A percentile compares a stretch with the other conserved stretches of the same genome.
phyloP scores from a whole-genome alignment of 768 basidiomycete species.

The Scleroderma citrinum region DNA sequence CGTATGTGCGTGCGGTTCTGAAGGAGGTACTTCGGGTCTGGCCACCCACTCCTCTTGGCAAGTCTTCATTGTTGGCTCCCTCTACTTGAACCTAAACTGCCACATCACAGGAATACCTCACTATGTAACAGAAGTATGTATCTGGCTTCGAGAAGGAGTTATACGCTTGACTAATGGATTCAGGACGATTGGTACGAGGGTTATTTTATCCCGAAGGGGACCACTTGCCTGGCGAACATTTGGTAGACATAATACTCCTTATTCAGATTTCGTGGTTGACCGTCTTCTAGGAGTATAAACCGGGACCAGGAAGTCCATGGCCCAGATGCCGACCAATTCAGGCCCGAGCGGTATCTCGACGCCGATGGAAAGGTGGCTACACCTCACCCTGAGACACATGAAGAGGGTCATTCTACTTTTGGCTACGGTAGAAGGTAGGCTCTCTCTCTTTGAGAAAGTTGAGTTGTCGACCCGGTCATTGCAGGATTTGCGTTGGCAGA shows the following conservation, averaged over 20 bases:
- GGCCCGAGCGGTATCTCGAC: conserved; percentile 38
- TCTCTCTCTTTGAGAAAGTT: no score
- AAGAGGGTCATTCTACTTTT: conserved; percentile 24
- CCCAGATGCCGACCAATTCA: conserved; percentile 36
- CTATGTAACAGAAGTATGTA: no score
- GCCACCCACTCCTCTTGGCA: not conserved
- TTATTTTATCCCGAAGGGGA: conserved; percentile 18
- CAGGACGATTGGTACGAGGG: conserved; percentile 20
- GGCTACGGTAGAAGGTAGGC: conserved; percentile 23
- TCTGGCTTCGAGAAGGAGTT: not conserved
- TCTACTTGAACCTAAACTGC: no score
- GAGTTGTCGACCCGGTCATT: not conserved
- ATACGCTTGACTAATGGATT: not conserved
- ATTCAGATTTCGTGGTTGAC: conserved; percentile 23
- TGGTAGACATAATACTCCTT: conserved; percentile 22
- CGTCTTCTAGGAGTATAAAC: conserved; percentile 29
- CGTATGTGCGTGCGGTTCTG: conserved; percentile 9
- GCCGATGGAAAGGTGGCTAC: conserved; percentile 19
- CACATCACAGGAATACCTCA: no score
- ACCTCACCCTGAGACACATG: conserved; percentile 21
- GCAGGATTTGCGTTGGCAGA: conserved; percentile 28
- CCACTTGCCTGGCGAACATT: conserved; percentile 8
- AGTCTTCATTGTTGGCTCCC: no score
- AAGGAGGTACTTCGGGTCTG: conserved; percentile 5
- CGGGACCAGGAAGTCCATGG: conserved; percentile 39